Evolutionary conservation across 331 rosid species (phyloP).

Genomic region (Prunus yedoensis): DNA sequence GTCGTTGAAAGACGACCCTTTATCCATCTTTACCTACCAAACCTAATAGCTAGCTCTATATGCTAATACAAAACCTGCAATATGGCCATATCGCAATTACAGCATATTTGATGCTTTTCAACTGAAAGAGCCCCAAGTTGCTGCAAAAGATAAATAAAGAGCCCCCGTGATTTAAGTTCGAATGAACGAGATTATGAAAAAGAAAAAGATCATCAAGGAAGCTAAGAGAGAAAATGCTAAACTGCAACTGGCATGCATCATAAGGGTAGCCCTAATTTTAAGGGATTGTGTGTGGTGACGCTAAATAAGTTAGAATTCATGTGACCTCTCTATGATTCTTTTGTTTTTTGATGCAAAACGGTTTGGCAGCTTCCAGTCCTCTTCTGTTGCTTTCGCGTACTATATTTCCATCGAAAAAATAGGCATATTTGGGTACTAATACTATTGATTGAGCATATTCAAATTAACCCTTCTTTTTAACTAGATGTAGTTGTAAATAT

Average conservation of each 20-base stretch:
- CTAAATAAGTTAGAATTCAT: slow-evolving; percentile 37
- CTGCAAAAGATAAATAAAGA: slow-evolving; percentile 26
- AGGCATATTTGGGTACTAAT: too few relatives aligned
- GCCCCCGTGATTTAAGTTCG: slow-evolving; percentile 53
- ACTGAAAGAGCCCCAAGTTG: slow-evolving; percentile 23
- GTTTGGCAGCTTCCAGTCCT: slow-evolving; percentile 29
- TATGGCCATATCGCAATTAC: neutral
- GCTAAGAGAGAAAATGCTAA: slow-evolving; percentile 1
- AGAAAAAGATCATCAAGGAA: neutral
- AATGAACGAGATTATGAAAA: slow-evolving; percentile 20
- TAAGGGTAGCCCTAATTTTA: slow-evolving; percentile 29
- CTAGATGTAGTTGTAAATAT: too few relatives aligned
- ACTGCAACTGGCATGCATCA: neutral
- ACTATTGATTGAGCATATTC: too few relatives aligned
- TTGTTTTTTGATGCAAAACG: slow-evolving; percentile 25
- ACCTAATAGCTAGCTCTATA: neutral
- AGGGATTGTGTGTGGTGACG: slow-evolving; percentile 34
- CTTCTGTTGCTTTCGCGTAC: slow-evolving; percentile 33
- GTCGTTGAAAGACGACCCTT: neutral
- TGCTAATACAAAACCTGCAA: too few relatives aligned
- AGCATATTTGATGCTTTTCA: neutral
- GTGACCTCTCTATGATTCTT: slow-evolving; percentile 31
- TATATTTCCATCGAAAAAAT: too few relatives aligned
- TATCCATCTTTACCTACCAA: slow-evolving; percentile 30
- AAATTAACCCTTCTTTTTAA: too few relatives aligned